These are phyloP conservation scores for Xerocomus potaroensis DNA, from an alignment of 768 basidiomycete species.

Conservation along the genomic window DNA sequence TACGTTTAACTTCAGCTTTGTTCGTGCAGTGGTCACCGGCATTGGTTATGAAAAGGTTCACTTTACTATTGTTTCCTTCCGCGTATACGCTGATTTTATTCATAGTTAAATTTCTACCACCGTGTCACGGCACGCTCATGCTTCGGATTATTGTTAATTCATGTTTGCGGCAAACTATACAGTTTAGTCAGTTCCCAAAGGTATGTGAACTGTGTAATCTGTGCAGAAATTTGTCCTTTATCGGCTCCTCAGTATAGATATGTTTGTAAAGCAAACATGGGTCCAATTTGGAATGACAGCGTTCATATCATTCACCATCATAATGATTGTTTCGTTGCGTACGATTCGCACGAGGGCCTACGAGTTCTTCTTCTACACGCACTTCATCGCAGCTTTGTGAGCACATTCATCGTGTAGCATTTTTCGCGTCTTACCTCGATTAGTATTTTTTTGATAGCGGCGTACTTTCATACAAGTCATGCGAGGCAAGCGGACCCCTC, in stretches of 20 bases:
- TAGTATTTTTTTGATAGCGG: slow-evolving; percentile 34
- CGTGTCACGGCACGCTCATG: slow-evolving; percentile 46
- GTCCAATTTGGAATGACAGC: slow-evolving; percentile 36
- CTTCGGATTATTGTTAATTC: slow-evolving; percentile 46
- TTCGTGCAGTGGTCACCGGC: slow-evolving; percentile 25
- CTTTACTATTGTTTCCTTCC: not conserved
- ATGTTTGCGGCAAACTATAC: slow-evolving; percentile 30
- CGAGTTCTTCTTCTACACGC: slow-evolving; percentile 49
- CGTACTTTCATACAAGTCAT: slow-evolving; percentile 38
- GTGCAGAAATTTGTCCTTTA: not conserved
- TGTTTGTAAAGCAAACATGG: slow-evolving; percentile 8
- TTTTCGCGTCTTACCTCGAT: slow-evolving; percentile 5
- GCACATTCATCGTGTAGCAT: not conserved
- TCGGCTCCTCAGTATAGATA: not conserved
- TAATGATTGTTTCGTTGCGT: slow-evolving; percentile 46
- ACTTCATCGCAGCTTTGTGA: slow-evolving; percentile 42
- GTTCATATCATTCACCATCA: slow-evolving; percentile 36
- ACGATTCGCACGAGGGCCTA: slow-evolving; percentile 44
- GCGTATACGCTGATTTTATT: slow-evolving; percentile 1
- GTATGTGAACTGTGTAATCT: slow-evolving; percentile 2
- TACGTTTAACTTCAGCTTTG: not conserved
- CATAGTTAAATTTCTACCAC: slow-evolving; percentile 42
- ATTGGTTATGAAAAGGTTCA: slow-evolving; percentile 26
- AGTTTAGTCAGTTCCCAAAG: not conserved
- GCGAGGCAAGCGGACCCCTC: slow-evolving; percentile 9